Percentiles rank a stretch among this genome's conserved stretches.
phyloP scores from a whole-genome alignment of 805 yeast genomes.

The Wickerhamomyces bisporus region DNA sequence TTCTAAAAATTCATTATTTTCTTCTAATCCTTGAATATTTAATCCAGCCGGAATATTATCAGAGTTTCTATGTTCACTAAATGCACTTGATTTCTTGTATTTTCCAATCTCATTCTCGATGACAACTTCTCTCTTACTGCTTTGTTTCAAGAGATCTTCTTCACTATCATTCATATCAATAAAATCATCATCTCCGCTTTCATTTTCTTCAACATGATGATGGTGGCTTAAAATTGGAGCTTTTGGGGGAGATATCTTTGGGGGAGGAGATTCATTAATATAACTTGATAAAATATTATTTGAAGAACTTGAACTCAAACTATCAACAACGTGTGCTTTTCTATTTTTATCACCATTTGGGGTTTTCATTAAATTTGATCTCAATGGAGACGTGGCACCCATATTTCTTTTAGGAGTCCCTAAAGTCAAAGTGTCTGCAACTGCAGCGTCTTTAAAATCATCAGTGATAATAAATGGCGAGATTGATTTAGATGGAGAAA shows the following conservation, averaged over 20 bases:
- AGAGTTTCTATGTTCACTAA: constrained; percentile 16
- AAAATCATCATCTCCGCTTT: constrained; percentile 15
- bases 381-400: constrained; percentile 15
- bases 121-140: neutral
- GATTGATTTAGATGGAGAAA: constrained; percentile 16
- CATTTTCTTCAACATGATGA: too few species aligned
- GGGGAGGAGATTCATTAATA: constrained; percentile 20
- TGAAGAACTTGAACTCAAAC: constrained; percentile 20
- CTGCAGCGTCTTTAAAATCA: neutral
- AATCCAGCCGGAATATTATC: constrained; percentile 18
- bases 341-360: constrained; percentile 20
- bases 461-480: constrained; percentile 7
- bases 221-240: too few species aligned
- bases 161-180: constrained; percentile 15
- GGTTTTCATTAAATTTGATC: constrained; percentile 10
- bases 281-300: constrained; percentile 20
- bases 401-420: constrained; percentile 4
- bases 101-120: constrained; percentile 4
- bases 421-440: neutral
- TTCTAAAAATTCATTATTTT: neutral
- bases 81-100: constrained; percentile 15
- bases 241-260: constrained; percentile 13
- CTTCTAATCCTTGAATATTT: constrained; percentile 14
- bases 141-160: neutral
- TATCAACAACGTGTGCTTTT: constrained; percentile 21